These are phyloP conservation scores for Diplosphaera chodatii DNA, from an alignment of 139 green algal genomes.

Conservation along the genomic window DNA sequence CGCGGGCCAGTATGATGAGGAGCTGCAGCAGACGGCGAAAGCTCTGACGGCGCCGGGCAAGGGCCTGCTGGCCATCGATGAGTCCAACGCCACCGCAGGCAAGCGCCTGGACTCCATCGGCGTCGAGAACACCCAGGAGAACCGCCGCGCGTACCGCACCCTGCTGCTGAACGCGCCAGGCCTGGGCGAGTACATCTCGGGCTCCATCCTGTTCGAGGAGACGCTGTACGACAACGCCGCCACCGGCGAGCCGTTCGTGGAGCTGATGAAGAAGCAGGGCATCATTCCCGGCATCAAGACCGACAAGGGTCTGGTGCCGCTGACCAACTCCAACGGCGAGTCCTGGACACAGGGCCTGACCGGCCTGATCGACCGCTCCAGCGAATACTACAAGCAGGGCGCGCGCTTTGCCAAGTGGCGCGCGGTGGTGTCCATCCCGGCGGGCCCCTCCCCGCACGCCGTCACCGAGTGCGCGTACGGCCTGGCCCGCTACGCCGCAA, in stretches of 20 bases:
- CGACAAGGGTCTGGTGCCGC: constrained; percentile 92
- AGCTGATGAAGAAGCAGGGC: constrained; percentile 70
- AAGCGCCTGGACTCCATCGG: constrained; percentile 94
- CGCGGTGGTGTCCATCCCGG: constrained; percentile 86
- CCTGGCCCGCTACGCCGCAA: constrained; percentile 95
- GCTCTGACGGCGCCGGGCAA: constrained; percentile 77
- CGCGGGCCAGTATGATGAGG: constrained; percentile 76
- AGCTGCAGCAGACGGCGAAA: constrained; percentile 82
- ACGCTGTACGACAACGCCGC: constrained; percentile 94
- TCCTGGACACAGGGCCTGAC: constrained; percentile 95
- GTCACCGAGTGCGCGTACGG: constrained; percentile 90
- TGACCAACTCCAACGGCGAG: constrained; percentile 90
- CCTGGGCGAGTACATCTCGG: constrained; percentile 85
- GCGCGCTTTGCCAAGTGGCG: constrained; percentile 98
- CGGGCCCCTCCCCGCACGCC: constrained; percentile 60
- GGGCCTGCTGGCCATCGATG: constrained; percentile 97
- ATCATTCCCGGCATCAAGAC: constrained; percentile 80
- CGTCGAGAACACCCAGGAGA: constrained; percentile 98
- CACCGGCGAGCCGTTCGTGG: constrained; percentile 80
- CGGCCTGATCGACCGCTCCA: constrained; percentile 81
- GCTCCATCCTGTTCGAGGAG: constrained; percentile 97
- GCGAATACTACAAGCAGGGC: constrained; percentile 97
- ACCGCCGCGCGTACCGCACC: constrained; percentile 94
- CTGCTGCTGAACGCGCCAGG: constrained; percentile 87
- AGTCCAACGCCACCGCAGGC: constrained; percentile 98